phyloP scores from a whole-genome alignment of 495 filamentous ascomycete genomes.

The Astrothelium subdiscretum region DNA sequence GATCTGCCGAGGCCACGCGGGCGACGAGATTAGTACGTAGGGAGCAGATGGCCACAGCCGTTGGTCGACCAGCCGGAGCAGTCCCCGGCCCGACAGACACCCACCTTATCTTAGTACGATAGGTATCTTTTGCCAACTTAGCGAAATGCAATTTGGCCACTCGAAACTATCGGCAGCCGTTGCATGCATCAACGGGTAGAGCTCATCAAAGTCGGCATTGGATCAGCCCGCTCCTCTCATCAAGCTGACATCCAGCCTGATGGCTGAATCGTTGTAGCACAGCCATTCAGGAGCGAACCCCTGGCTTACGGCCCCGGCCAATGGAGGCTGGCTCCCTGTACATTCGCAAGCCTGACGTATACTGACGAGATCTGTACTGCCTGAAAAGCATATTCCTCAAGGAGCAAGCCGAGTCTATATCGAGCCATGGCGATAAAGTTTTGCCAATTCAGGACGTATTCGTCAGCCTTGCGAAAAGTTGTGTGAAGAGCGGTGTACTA shows the following conservation, averaged over 20 bases:
- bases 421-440: background rate
- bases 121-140: no score
- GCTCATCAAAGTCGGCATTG: background rate
- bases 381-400: background rate
- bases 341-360: background rate
- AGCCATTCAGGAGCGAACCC: background rate
- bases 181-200: no score
- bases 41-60: background rate
- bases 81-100: background rate
- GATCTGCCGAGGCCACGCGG: constrained; percentile 1
- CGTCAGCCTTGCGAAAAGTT: background rate
- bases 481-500: background rate
- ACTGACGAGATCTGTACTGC: background rate
- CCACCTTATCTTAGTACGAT: no score
- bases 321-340: background rate
- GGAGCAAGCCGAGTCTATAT: background rate
- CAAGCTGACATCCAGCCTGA: background rate
- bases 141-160: no score
- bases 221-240: no score
- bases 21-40: no score
- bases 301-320: background rate
- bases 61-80: background rate
- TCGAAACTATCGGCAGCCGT: no score
- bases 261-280: background rate
- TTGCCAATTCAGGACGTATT: background rate